Percentiles rank a stretch among this genome's conserved stretches.
Conservation (phyloP, 148 eudicot species). For the Amaranthus palmeri region DNA sequence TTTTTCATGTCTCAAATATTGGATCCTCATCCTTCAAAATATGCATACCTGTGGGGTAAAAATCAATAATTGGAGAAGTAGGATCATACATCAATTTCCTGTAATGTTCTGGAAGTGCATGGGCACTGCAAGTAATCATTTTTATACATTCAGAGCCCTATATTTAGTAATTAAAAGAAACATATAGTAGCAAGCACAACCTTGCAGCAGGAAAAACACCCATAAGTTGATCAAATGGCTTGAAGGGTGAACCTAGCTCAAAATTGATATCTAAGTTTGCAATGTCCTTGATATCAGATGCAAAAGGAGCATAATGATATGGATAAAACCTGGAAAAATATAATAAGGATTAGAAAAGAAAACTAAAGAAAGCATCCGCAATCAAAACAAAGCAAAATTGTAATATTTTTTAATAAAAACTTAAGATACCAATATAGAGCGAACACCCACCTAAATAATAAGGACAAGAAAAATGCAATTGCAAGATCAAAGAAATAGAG, state of each 20-base stretch:
- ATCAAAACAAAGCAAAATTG: neutral
- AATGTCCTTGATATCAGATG: conserved; percentile 84
- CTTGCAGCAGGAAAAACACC: conserved; percentile 99
- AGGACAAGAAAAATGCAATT: neutral
- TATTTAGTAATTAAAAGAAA: conserved; percentile 10
- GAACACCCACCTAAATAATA: neutral
- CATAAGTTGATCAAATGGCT: conserved; percentile 89
- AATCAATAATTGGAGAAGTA: conserved; percentile 76
- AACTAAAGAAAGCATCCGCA: neutral
- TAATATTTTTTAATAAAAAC: neutral
- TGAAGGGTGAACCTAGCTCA: conserved; percentile 86
- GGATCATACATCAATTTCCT: conserved; percentile 87
- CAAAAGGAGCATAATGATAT: conserved; percentile 99
- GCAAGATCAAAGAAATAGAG: neutral
- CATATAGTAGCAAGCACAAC: conserved; percentile 32
- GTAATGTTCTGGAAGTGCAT: conserved; percentile 90
- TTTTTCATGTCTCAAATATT: neutral
- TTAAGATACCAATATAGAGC: too few species aligned
- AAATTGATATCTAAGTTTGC: conserved; percentile 60
- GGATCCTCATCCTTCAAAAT: neutral
- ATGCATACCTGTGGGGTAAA: conserved; percentile 77
- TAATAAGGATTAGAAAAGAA: neutral
- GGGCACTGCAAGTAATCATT: conserved; percentile 51
- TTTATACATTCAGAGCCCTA: conserved; percentile 25
- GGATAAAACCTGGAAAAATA: conserved; percentile 81